A percentile compares a stretch with the other conserved stretches of the same genome.
These are phyloP conservation scores for Globisporangium polare DNA, from an alignment of 352 stramenopile species.

Conservation along the genomic window DNA sequence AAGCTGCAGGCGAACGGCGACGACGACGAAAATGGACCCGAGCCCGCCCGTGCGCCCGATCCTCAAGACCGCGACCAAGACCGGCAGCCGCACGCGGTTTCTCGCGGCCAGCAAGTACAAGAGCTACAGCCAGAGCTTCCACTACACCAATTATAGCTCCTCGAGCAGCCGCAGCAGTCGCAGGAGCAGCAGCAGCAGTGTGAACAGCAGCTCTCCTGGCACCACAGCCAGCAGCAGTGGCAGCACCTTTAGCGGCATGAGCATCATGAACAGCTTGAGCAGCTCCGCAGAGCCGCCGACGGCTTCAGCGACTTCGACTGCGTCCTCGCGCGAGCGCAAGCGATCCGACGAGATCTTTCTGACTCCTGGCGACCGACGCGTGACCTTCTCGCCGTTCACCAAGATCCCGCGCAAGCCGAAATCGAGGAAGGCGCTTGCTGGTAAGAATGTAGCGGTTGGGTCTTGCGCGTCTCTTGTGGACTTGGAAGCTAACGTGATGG, in stretches of 20 bases:
- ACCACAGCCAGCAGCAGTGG: background rate
- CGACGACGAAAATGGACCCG: conserved; percentile 10
- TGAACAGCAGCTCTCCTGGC: background rate
- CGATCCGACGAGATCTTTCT: conserved; percentile 25
- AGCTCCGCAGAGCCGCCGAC: conserved; percentile 5
- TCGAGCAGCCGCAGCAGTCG: conserved; percentile 1
- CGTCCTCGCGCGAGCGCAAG: conserved; percentile 18
- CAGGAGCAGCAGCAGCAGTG: background rate
- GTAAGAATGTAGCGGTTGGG: background rate
- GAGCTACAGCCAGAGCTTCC: conserved; percentile 20
- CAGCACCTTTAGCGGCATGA: conserved; percentile 11
- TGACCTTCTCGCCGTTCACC: conserved; percentile 78
- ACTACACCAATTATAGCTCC: conserved; percentile 16
- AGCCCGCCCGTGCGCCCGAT: conserved; percentile 41
- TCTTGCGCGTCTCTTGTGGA: background rate
- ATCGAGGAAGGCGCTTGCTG: conserved; percentile 11
- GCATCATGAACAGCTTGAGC: conserved; percentile 1
- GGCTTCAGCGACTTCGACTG: conserved; percentile 9
- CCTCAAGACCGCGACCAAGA: conserved; percentile 41
- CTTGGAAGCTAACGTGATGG: background rate
- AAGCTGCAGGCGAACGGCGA: background rate
- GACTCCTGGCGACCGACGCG: conserved; percentile 32
- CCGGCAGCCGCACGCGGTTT: conserved; percentile 14
- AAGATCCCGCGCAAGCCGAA: conserved; percentile 24
- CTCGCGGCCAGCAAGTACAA: conserved; percentile 21